These are phyloP conservation scores for Picea engelmannii DNA, from an alignment of 83 land plant species.

Conservation along the genomic window DNA sequence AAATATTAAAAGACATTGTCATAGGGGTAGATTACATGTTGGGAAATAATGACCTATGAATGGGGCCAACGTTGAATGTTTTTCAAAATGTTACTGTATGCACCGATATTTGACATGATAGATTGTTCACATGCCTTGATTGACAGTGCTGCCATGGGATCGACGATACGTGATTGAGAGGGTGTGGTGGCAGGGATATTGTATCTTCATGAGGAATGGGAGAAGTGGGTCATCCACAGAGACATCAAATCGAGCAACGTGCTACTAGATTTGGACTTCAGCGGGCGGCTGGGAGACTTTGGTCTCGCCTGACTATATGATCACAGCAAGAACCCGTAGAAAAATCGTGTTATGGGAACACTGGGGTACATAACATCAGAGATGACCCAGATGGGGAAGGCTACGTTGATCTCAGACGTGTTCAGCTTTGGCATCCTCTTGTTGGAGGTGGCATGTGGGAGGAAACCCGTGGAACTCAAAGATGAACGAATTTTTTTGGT, in stretches of 20 bases:
- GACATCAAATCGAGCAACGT: conserved; percentile 14
- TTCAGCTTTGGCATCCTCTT: conserved; percentile 28
- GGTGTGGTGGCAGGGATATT: conserved; percentile 17
- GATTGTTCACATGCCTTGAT: too few relatives aligned
- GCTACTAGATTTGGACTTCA: conserved; percentile 19
- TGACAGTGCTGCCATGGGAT: neutral
- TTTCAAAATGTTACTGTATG: too few relatives aligned
- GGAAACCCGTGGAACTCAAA: conserved; percentile 11
- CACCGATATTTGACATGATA: too few relatives aligned
- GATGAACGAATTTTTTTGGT: conserved; percentile 20
- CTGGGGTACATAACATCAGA: conserved; percentile 13
- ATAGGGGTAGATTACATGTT: too few relatives aligned
- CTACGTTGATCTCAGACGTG: conserved; percentile 27
- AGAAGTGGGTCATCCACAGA: neutral
- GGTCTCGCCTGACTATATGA: conserved; percentile 24
- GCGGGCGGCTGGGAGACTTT: conserved; percentile 32
- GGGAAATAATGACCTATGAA: too few relatives aligned
- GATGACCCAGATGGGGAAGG: conserved; percentile 24
- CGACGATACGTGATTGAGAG: conserved; percentile 13
- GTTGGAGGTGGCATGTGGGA: conserved; percentile 23
- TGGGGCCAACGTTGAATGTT: too few relatives aligned
- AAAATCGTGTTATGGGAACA: conserved; percentile 10
- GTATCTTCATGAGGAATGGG: conserved; percentile 26
- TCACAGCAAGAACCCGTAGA: conserved; percentile 8
- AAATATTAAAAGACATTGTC: too few relatives aligned